These are phyloP conservation scores for Plasmodium vinckei DNA, from an alignment of 169 alveolate genomes.

Conservation along the genomic window DNA sequence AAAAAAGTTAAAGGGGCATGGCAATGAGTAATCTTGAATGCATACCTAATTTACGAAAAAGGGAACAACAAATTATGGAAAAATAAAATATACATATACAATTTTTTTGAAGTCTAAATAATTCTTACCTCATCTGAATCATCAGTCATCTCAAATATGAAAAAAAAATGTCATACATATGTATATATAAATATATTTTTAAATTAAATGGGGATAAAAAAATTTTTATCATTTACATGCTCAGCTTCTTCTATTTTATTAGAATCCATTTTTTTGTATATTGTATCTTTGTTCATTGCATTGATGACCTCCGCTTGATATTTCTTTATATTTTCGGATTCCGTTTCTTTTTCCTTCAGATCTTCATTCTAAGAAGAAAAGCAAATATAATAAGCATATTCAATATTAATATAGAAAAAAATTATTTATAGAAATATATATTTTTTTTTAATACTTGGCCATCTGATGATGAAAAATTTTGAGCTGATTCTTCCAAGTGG, in stretches of 20 bases:
- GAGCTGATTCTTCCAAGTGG: constrained; percentile 65
- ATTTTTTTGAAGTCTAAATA: neutral
- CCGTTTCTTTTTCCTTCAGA: constrained; percentile 18
- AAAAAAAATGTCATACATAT: constrained; percentile 2
- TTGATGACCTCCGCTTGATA: constrained; percentile 68
- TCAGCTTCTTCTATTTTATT: constrained; percentile 49
- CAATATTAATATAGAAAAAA: constrained; percentile 6
- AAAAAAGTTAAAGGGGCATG: constrained; percentile 60
- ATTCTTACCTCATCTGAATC: constrained; percentile 24
- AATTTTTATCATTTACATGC: constrained; percentile 14
- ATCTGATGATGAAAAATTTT: constrained; percentile 35
- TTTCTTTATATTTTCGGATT: constrained; percentile 21
- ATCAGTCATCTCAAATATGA: constrained; percentile 30
- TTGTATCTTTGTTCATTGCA: constrained; percentile 37
- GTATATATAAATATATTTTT: neutral
- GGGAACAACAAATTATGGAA: neutral
- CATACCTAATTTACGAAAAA: constrained; percentile 28
- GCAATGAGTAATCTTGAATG: constrained; percentile 45
- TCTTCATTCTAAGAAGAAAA: constrained; percentile 13
- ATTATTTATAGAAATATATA: neutral
- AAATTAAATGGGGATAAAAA: neutral
- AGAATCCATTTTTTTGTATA: constrained; percentile 46
- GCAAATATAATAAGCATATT: neutral
- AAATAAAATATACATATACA: neutral
- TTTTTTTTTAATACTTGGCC: constrained; percentile 3